phyloP scores from a whole-genome alignment of 2,329 filamentous ascomycete genomes.

The Aspergillus calidoustus region DNA sequence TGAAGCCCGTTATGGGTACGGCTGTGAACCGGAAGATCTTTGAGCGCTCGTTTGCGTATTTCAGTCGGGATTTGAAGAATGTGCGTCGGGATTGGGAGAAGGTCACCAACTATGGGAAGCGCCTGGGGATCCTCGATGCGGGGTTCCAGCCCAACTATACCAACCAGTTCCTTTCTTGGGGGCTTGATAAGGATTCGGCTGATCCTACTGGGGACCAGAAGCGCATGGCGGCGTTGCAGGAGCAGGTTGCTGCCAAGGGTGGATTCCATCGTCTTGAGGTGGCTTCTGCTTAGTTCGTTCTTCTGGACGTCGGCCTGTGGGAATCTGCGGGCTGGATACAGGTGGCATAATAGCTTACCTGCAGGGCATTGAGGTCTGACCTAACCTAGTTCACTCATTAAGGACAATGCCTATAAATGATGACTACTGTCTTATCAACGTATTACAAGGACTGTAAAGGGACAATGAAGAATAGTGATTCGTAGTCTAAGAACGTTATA shows the following conservation, averaged over 20 bases:
- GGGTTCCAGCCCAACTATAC: constrained; percentile 74
- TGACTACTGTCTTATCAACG: background rate
- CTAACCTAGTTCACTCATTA: background rate
- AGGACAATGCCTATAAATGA: background rate
- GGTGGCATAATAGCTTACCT: background rate
- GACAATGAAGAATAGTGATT: background rate
- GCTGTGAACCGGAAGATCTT: constrained; percentile 77
- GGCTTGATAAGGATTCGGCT: constrained; percentile 64
- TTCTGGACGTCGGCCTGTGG: background rate
- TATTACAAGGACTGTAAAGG: background rate
- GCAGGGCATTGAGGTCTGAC: background rate
- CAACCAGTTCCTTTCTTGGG: constrained; percentile 71
- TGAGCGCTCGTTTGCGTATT: constrained; percentile 77
- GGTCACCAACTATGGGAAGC: constrained; percentile 76
- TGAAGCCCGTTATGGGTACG: constrained; percentile 73
- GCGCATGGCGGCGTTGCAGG: constrained; percentile 71
- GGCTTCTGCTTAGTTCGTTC: constrained; percentile 29
- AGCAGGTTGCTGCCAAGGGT: constrained; percentile 66
- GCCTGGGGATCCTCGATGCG: constrained; percentile 68
- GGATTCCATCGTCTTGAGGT: constrained; percentile 56
- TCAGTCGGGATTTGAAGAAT: constrained; percentile 75
- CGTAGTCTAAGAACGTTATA: background rate
- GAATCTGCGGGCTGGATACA: background rate
- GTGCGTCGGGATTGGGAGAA: constrained; percentile 76
- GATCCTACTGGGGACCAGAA: constrained; percentile 76